phyloP scores from a whole-genome alignment of 2,329 filamentous ascomycete species.

The Ophiostoma quercus region DNA sequence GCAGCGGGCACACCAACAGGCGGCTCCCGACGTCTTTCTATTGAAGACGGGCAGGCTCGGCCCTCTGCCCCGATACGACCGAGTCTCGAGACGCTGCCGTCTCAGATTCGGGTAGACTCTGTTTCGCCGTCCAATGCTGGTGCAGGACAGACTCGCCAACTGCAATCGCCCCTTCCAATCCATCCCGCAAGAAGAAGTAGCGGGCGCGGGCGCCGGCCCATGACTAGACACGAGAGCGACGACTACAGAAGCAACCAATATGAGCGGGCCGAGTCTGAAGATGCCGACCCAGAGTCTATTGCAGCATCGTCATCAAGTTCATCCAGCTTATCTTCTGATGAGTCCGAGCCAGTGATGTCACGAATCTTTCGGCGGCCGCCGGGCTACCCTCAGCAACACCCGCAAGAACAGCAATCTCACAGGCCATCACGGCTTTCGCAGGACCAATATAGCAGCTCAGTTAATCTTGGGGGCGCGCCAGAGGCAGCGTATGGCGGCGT shows the following conservation, averaged over 20 bases:
- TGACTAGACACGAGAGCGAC: neutral
- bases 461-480: constrained; percentile 28
- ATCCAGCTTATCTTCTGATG: constrained; percentile 31
- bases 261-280: constrained; percentile 21
- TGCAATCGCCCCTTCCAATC: constrained; percentile 19
- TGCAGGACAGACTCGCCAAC: constrained; percentile 18
- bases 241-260: neutral
- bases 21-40: constrained; percentile 28
- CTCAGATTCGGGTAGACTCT: neutral
- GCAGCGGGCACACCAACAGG: constrained; percentile 36
- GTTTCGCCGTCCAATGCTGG: neutral
- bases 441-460: neutral
- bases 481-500: constrained; percentile 15
- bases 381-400: constrained; percentile 37
- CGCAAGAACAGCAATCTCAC: constrained; percentile 10
- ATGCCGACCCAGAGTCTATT: constrained; percentile 39
- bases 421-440: constrained; percentile 23
- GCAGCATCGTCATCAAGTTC: constrained; percentile 32
- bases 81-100: neutral
- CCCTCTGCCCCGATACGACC: constrained; percentile 28
- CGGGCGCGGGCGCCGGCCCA: neutral
- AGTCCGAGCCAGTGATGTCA: constrained; percentile 52
- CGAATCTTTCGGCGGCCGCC: constrained; percentile 57
- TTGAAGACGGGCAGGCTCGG: constrained; percentile 16
- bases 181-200: constrained; percentile 11